Evolutionary conservation across 805 yeast species (phyloP).

Genomic region (Phaffomyces thermotolerans): DNA sequence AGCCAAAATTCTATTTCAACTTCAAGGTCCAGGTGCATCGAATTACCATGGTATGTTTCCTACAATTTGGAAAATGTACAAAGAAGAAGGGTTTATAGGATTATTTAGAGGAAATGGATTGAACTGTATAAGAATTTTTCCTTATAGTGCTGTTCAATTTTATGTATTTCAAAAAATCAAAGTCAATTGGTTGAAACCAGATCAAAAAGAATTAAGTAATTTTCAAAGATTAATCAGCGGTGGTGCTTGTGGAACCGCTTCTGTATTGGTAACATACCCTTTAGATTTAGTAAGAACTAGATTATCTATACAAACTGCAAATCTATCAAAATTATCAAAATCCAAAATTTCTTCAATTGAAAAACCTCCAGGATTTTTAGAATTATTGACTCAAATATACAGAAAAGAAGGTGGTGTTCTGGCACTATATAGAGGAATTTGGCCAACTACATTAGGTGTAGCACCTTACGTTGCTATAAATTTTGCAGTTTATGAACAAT

Average conservation of each 20-base stretch:
- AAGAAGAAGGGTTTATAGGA: constrained; percentile 89
- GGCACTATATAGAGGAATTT: constrained; percentile 76
- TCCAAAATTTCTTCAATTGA: constrained; percentile 30
- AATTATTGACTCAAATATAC: constrained; percentile 53
- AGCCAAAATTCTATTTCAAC: constrained; percentile 84
- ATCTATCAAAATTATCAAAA: constrained; percentile 34
- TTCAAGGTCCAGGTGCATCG: constrained; percentile 53
- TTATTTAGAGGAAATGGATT: constrained; percentile 85
- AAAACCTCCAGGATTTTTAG: constrained; percentile 66
- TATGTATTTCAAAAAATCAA: constrained; percentile 69
- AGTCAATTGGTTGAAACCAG: constrained; percentile 27
- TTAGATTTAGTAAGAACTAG: constrained; percentile 88
- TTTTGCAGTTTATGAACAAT: constrained; percentile 80
- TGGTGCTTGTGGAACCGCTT: constrained; percentile 69
- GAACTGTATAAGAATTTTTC: constrained; percentile 85
- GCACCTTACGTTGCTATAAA: constrained; percentile 95
- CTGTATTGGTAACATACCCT: constrained; percentile 85
- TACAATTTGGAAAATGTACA: constrained; percentile 72
- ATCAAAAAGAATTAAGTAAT: constrained; percentile 36
- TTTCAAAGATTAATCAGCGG: constrained; percentile 68
- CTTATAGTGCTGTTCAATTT: constrained; percentile 93
- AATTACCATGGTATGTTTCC: constrained; percentile 62
- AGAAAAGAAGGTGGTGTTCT: constrained; percentile 70
- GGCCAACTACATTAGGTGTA: constrained; percentile 90
- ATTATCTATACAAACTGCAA: constrained; percentile 83